phyloP scores from a whole-genome alignment of 345 rosid species.

The Melaleuca alternifolia region DNA sequence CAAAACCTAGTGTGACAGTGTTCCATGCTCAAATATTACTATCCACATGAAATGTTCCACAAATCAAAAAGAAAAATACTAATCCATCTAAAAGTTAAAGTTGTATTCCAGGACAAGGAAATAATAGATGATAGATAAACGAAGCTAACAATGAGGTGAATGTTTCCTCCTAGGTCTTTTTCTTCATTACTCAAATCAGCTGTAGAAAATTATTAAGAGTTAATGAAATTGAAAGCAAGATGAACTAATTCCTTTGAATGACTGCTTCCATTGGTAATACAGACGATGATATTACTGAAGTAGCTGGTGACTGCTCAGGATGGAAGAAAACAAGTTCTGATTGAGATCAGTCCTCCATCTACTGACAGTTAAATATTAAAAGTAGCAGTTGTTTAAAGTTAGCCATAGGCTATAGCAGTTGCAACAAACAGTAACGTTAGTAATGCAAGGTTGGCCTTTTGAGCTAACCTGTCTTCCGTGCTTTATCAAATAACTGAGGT shows the following conservation, averaged over 20 bases:
- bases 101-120: not conserved
- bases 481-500: conserved; percentile 57
- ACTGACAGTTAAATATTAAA: not conserved
- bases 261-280: not conserved
- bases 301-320: not conserved
- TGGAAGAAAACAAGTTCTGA: not conserved
- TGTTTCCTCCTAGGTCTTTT: conserved; percentile 43
- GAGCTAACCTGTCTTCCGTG: conserved; percentile 54
- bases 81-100: not conserved
- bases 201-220: conserved; percentile 16
- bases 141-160: conserved; percentile 66
- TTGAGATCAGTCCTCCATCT: not conserved
- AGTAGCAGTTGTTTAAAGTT: not conserved
- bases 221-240: not conserved
- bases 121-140: conserved; percentile 63
- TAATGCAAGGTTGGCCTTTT: conserved; percentile 53
- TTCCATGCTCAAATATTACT: not conserved
- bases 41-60: not conserved
- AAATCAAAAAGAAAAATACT: not conserved
- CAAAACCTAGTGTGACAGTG: not conserved
- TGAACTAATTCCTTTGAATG: not conserved
- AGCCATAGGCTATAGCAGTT: not conserved
- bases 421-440: conserved; percentile 31
- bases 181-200: conserved; percentile 66
- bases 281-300: not conserved